Conservation (phyloP, 106 monocot species). For the Posidonia australis region DNA sequence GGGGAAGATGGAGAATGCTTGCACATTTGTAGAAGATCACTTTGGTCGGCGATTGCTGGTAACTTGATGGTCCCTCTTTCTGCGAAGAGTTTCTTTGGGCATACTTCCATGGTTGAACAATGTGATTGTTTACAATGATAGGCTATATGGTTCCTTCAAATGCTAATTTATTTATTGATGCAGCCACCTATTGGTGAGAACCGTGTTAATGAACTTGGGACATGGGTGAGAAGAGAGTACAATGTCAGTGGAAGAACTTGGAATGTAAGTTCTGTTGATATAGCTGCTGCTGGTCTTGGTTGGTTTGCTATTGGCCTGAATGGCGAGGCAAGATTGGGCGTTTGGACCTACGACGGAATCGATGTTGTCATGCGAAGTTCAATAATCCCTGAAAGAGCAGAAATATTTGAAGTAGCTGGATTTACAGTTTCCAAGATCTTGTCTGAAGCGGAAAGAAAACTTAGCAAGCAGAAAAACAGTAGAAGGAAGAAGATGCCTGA, state of each 20-base stretch:
- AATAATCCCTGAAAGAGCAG: constrained; percentile 43
- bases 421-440: constrained; percentile 78
- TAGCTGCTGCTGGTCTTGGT: constrained; percentile 85
- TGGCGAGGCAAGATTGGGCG: constrained; percentile 60
- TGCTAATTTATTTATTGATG: constrained; percentile 6
- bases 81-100: background rate
- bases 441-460: constrained; percentile 54
- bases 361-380: constrained; percentile 57
- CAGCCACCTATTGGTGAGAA: constrained; percentile 85
- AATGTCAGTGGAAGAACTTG: constrained; percentile 57
- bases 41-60: constrained; percentile 90
- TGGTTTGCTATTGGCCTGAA: constrained; percentile 85
- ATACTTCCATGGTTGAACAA: background rate
- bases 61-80: background rate
- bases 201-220: constrained; percentile 62
- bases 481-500: constrained; percentile 11
- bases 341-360: constrained; percentile 89
- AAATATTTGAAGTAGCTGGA: constrained; percentile 74
- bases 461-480: constrained; percentile 33
- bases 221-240: constrained; percentile 74
- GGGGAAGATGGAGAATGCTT: constrained; percentile 74
- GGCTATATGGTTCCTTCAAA: no score
- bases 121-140: background rate
- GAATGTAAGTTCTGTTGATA: constrained; percentile 63
- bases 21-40: constrained; percentile 55